Evolutionary conservation across 495 filamentous ascomycete species (phyloP).

Genomic region (Penicillium maclennaniae): DNA sequence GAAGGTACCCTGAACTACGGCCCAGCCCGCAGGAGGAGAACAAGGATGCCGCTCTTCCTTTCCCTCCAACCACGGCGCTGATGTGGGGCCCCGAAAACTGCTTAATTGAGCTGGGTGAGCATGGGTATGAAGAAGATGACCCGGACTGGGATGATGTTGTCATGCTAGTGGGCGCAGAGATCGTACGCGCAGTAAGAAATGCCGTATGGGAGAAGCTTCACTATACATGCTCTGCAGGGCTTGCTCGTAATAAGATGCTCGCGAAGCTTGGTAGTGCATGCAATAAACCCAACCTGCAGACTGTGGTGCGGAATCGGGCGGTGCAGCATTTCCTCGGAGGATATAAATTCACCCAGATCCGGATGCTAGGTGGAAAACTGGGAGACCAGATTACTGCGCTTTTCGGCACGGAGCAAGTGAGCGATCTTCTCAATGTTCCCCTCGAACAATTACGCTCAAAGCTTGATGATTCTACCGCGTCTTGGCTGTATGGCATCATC

Average conservation of each 20-base stretch:
- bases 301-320: constrained; percentile 80
- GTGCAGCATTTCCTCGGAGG: constrained; percentile 72
- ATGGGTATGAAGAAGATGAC: constrained; percentile 71
- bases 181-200: constrained; percentile 70
- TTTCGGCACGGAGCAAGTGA: constrained; percentile 78
- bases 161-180: constrained; percentile 80
- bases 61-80: constrained; percentile 68
- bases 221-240: constrained; percentile 88
- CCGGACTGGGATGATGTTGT: constrained; percentile 96
- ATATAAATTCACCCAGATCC: constrained; percentile 94
- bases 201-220: constrained; percentile 62
- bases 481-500: constrained; percentile 83
- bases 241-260: constrained; percentile 91
- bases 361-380: constrained; percentile 93
- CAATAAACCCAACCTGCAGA: constrained; percentile 93
- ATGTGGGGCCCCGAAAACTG: constrained; percentile 75
- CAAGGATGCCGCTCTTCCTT: constrained; percentile 64
- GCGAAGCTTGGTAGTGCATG: constrained; percentile 86
- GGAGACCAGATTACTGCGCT: constrained; percentile 74
- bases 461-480: constrained; percentile 79
- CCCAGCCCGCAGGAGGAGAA: constrained; percentile 65
- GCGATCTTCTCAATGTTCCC: constrained; percentile 67
- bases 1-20: constrained; percentile 72
- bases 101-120: constrained; percentile 68
- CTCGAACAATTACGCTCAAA: constrained; percentile 75